A percentile compares a stretch with the other conserved stretches of the same genome.
Conservation (phyloP, 2,329 filamentous ascomycete species). For the Calycina herbarum region DNA sequence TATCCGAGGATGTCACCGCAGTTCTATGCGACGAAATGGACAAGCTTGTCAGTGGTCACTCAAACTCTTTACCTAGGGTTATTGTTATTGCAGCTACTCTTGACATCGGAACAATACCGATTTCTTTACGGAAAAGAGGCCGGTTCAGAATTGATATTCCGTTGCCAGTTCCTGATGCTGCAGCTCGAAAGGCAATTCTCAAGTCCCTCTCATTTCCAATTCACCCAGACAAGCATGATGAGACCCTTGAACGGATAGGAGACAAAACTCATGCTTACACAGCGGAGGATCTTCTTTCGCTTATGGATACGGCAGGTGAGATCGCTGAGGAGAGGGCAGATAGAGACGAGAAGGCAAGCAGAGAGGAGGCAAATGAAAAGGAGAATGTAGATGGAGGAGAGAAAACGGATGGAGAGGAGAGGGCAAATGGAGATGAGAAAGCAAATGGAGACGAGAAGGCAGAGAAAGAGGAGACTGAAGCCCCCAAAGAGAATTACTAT, state of each 20-base stretch:
- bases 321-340: constrained; percentile 33
- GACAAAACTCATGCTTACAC: constrained; percentile 86
- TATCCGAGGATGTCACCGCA: constrained; percentile 51
- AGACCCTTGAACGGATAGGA: constrained; percentile 60
- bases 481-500: constrained; percentile 15
- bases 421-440: background rate
- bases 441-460: background rate
- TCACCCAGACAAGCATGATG: constrained; percentile 49
- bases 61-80: constrained; percentile 50
- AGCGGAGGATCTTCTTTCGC: constrained; percentile 68
- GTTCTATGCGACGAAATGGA: constrained; percentile 57
- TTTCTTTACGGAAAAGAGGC: constrained; percentile 62
- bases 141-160: constrained; percentile 69
- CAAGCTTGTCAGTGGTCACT: constrained; percentile 44
- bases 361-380: background rate
- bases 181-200: constrained; percentile 73
- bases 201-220: constrained; percentile 49
- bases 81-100: constrained; percentile 76
- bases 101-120: constrained; percentile 70
- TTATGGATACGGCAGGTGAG: constrained; percentile 56
- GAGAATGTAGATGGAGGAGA: background rate
- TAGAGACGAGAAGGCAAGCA: constrained; percentile 13
- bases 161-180: constrained; percentile 73
- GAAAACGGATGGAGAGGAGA: background rate
- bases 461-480: background rate